Percentiles rank a stretch among this genome's conserved stretches.
These are phyloP conservation scores for Pichia pseudocactophila DNA, from an alignment of 805 yeast genomes.

Conservation along the genomic window DNA sequence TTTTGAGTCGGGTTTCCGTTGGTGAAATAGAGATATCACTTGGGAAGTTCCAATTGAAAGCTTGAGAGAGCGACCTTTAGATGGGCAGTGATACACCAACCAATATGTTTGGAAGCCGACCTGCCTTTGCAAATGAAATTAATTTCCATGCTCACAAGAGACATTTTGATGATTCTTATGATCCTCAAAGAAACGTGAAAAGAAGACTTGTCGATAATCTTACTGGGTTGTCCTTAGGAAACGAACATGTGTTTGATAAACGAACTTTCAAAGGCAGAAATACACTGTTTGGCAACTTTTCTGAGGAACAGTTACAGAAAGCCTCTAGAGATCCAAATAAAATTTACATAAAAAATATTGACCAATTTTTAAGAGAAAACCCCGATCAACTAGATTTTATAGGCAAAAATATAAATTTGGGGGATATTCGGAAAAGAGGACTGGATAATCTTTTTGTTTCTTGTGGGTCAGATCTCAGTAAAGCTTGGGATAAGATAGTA, in stretches of 20 bases:
- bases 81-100: no score
- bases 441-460: conserved; percentile 12
- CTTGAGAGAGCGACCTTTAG: no score
- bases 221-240: conserved; percentile 5
- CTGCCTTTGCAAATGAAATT: no score
- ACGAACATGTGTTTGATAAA: neutral
- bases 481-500: conserved; percentile 10
- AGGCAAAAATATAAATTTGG: conserved; percentile 8
- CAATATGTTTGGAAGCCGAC: no score
- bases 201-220: conserved; percentile 11
- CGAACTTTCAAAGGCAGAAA: neutral
- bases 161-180: conserved; percentile 2
- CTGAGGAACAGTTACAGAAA: conserved; percentile 5
- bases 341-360: conserved; percentile 16
- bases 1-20: no score
- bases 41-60: no score
- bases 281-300: conserved; percentile 8
- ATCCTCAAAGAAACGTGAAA: conserved; percentile 7
- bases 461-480: conserved; percentile 8
- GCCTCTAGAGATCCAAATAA: conserved; percentile 10
- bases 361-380: conserved; percentile 17
- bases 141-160: conserved; percentile 3
- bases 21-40: no score
- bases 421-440: conserved; percentile 8
- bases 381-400: conserved; percentile 13